Evolutionary conservation across 768 basidiomycete genomes (phyloP), one percentile per base, ranked within the genome.

Genomic region (Agaricus blazei): DNA sequence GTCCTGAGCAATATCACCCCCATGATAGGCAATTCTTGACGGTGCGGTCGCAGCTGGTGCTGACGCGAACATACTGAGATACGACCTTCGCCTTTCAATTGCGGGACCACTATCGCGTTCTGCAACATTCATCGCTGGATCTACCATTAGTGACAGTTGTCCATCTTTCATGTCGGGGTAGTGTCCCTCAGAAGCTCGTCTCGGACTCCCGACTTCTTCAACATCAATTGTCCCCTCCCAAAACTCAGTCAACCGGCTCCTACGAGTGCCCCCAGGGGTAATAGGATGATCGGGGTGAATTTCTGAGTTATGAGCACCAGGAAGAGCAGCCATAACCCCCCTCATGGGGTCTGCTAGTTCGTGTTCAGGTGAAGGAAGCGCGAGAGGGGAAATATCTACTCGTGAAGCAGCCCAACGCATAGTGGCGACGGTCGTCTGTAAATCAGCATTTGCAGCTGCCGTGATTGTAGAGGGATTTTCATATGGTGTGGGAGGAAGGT

Each of bases 341-440:
- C 89, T 83, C 83, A 97, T 85, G 0, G 94, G 94, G 69, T 97
- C 94, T 9, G 87, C 87, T 26, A 96, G 79, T 65, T 97, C 94
- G 61, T 89, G 85, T 65, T 98, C 94, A 0, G 94, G 94, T 9
- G 88, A 91, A 2, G 94, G 93, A 0, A 95, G 77, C 0, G 90
- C 85, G 26, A 98, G 76, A 0, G 94, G 94, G 0, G 91, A 86
- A 52, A 98, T 83, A 61, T 90, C 84, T 9, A 92, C 84, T 24
- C 87, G 78, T 9, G 88, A 82, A 2, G 85, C 90, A n/a, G 92
- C 92, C 80, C 84, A 85, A 37, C 91, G 87, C 72, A 94, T 83
- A 1, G 91, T 85, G 0, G 92, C 91, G 0, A 89, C 90, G 2
- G 85, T 75, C 0, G 87, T 81, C 23, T 83, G 80, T 1, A 81